Percentiles rank a stretch among this genome's conserved stretches.
Evolutionary conservation across 1,284 basidiomycete genomes (phyloP).

Genomic region (Ustilago bromivora): DNA sequence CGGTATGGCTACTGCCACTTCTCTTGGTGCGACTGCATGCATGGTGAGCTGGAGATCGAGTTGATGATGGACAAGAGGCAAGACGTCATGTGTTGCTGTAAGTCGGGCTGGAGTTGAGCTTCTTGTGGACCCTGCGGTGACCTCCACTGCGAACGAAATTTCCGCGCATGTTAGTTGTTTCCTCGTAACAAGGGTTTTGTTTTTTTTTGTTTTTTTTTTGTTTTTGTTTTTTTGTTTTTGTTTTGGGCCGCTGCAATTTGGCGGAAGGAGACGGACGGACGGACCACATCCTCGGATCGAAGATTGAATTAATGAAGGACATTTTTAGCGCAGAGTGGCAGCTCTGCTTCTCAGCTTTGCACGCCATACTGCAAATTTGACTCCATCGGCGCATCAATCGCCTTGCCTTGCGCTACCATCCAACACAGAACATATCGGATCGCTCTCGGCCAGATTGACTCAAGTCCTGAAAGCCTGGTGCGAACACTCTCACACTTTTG

Average conservation of each 20-base stretch:
- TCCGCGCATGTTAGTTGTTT: not conserved
- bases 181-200: not conserved
- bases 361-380: too few species aligned
- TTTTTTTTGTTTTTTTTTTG: too few species aligned
- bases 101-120: not conserved
- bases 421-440: too few species aligned
- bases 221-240: not conserved
- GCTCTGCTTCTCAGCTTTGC: not conserved
- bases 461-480: not conserved
- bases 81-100: not conserved
- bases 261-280: slow-evolving; percentile 5
- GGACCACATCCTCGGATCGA: slow-evolving; percentile 4
- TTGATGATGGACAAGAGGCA: not conserved
- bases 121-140: slow-evolving; percentile 11
- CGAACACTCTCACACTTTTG: not conserved
- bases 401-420: too few species aligned
- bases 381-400: too few species aligned
- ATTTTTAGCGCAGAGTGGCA: not conserved
- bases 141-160: not conserved
- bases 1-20: slow-evolving; percentile 58
- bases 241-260: not conserved
- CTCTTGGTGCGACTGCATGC: slow-evolving; percentile 24
- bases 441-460: too few species aligned
- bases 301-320: not conserved
- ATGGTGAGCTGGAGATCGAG: not conserved